Base-by-base conservation (phyloP, 1,284 basidiomycete genomes). In the Melampsora americana region DNA sequence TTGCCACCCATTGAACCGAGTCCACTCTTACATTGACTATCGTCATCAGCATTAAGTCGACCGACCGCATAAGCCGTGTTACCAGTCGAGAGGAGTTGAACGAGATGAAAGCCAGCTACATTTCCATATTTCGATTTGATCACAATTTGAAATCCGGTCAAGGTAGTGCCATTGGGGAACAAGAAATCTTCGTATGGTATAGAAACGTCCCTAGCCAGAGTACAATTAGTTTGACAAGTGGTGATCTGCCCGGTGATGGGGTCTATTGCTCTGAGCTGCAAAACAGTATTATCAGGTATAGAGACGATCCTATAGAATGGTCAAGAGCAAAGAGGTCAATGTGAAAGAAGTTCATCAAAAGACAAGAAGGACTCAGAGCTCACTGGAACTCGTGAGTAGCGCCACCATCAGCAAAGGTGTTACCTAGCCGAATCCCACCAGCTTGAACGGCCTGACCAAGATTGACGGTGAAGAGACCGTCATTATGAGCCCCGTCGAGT, bases 71-170 rank as follows among this genome's bases (percentile, higher is more conserved):
- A 81, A n/a, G 81, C 79, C 74, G 77, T 79, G 32, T 79, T 79
- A 78, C 95, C 95, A 11, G 91, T 90, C 0, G 93, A 95, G 14
- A 99, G 88, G 9, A 98, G 85, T 82, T 98, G 92, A 53, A 98
- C 83, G 69, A 96, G 85, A 82, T 95, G 92, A 66, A 99, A 84
- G 74, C 93, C 96, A 1, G 92, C 87, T 5, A 89, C 88, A 12
- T 85, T 84, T 32, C 95, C 95, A 67, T 86, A 87, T 87, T 90
- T 95, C 62, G 86, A 84, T 9, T 89, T 88, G 28, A 97, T 85
- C 73, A 89, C 90, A 80, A 99, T 86, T 82, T 93, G 89, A 79
- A 93, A 87, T 72, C 93, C 93, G 5, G 91, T 93, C 78, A 94
- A 87, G 30, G 86, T 83, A 23, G 81, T 82, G 30, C 83, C 84